Evolutionary conservation across 2,329 filamentous ascomycete species (phyloP).

Genomic region (Parastagonospora avenae): DNA sequence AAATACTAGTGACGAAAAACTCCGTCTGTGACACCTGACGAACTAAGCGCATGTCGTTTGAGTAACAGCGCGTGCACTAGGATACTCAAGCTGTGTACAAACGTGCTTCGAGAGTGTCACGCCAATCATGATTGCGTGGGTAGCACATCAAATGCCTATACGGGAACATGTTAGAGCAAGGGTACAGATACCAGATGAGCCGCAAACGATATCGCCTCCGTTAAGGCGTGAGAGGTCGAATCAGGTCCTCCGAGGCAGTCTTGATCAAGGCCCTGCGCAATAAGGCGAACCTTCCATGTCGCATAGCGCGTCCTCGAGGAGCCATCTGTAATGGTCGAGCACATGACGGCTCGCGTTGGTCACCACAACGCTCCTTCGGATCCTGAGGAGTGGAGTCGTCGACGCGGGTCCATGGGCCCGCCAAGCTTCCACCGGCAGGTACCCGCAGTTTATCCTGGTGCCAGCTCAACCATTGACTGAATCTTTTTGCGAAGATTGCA

Average conservation of each 20-base stretch:
- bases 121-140: conserved; percentile 29
- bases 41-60: conserved; percentile 25
- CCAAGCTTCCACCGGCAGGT: conserved; percentile 16
- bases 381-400: too few relatives aligned
- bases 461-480: conserved; percentile 21
- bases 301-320: too few relatives aligned
- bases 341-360: too few relatives aligned
- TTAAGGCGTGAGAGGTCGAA: too few relatives aligned
- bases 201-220: conserved; percentile 5
- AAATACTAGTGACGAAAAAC: conserved; percentile 23
- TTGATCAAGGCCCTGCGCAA: too few relatives aligned
- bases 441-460: conserved; percentile 24
- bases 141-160: conserved; percentile 11
- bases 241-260: too few relatives aligned
- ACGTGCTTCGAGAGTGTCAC: conserved; percentile 21
- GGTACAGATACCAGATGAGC: conserved; percentile 8
- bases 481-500: conserved; percentile 15
- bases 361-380: too few relatives aligned
- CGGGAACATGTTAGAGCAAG: conserved; percentile 5
- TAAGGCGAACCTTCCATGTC: too few relatives aligned
- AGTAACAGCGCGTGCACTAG: conserved; percentile 27
- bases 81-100: conserved; percentile 24
- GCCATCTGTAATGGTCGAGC: too few relatives aligned
- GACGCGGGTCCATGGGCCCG: conserved; percentile 3
- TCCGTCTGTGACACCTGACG: conserved; percentile 16